Base-by-base conservation (phyloP, 352 stramenopile genomes). In the Achlya hypogyna region DNA sequence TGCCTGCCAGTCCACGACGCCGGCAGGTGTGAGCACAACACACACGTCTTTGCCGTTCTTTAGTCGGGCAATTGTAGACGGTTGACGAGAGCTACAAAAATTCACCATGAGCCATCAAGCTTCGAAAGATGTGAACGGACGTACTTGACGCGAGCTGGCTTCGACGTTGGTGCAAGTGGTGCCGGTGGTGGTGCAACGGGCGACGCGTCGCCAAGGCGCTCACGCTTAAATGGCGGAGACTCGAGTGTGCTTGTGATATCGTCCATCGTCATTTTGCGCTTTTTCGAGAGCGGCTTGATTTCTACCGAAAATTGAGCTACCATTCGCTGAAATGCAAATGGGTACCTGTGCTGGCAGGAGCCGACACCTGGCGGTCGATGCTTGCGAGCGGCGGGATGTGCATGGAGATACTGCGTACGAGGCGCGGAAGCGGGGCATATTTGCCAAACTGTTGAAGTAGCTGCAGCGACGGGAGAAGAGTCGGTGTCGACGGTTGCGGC, bases 11-110 rank as follows among this genome's bases (percentile, higher is more conserved):
- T 67, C 60, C 5, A 67, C 60, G 23, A 40, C 32, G 2, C 60
- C 60, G 2, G 29, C 28, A 29, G 43, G 28, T 18, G 60, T 27
- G 25, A 56, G 31, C 25, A 67, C 60, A 27, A 67, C 60, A 28
- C 60, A 67, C 12, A 67, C 60, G 51, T 67, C 60, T 22, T 67
- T 54, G 4, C 60, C 60, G 1, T 18, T 59, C 42, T 54, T 54
- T 3, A 67, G 43, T 4, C 60, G 28, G 12, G 60, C 60, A 58
- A 67, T 67, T n/a, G 38, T 67, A 4, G 60, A 56, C 6, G 49
- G 49, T 56, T 56, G 49, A 10, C 49, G 49, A 1, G 49, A 10
- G 25, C 49, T 56, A 56, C 1, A 56, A 12, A 56, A n/a, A n/a
- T n/a, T n/a, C 25, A 56, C 49, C 2, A 35, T 56, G 25, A 56